phyloP scores from a whole-genome alignment of 2,329 filamentous ascomycete species.

The Eutypa lata region DNA sequence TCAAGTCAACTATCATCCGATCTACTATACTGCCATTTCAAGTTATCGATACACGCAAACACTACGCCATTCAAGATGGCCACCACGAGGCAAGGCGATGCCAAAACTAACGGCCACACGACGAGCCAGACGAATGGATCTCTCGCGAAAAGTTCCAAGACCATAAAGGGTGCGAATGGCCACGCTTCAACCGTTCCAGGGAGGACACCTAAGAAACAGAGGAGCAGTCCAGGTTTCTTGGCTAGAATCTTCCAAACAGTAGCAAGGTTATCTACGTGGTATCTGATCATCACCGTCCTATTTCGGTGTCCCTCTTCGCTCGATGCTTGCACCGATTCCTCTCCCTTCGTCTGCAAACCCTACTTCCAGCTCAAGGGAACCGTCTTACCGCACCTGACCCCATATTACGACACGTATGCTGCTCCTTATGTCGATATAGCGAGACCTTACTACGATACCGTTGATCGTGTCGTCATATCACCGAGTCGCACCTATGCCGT shows the following conservation, averaged over 20 bases:
- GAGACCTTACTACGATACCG: conserved; percentile 68
- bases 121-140: conserved; percentile 3
- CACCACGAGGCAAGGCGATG: background rate
- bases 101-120: conserved; percentile 1
- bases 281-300: conserved; percentile 73
- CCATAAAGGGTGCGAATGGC: background rate
- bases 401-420: conserved; percentile 83
- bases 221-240: background rate
- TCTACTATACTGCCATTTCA: no score
- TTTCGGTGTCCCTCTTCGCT: conserved; percentile 77
- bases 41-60: background rate
- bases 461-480: conserved; percentile 62
- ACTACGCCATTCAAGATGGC: background rate
- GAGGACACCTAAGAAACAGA: background rate
- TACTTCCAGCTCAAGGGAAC: conserved; percentile 67
- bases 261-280: conserved; percentile 69
- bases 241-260: background rate
- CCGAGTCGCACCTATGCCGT: conserved; percentile 66
- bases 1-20: no score
- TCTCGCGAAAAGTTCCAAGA: background rate
- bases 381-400: conserved; percentile 71
- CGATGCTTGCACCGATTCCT: conserved; percentile 63
- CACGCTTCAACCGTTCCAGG: background rate
- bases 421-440: conserved; percentile 76
- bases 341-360: conserved; percentile 77